Evolutionary conservation across 805 yeast species (phyloP), one percentile per base, ranked within the genome.

Genomic region (Isabelozyma rhagii): DNA sequence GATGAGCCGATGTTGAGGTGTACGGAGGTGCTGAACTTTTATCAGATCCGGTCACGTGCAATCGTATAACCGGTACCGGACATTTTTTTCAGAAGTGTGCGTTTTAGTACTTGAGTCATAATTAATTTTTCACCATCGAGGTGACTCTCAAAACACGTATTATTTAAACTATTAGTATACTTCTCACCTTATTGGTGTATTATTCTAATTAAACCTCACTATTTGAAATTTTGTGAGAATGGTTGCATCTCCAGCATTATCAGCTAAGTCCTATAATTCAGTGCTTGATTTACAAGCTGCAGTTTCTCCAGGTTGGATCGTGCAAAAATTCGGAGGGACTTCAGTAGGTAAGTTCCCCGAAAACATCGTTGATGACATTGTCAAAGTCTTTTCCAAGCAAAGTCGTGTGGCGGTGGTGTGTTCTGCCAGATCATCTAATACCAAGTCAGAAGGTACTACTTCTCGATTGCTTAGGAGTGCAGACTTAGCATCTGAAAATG

Each of bases 281-380:
- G 75, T 74, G 40, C 62, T 69, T 29, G 79, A 74, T 54, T 59
- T 74, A 41, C 64, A 62, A 34, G 45, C 55, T 2, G 39, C 52
- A 45, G 46, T 55, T 14, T 43, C 62, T 27, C 47, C 52, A 14
- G 74, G 74, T 8, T 74, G 79, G 79, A 56, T 74, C 41, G 62
- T 94, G 6, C 99, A 94, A 68, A 94, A 94, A 69, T 94, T 89
- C 62, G 99, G 99, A 45, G 99, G 99, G 47, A 94, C 99, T 13
- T 85, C 94, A 44, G 97, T 94, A 31, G 99, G 99, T 18, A 94
- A 94, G 66, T 92, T 94, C 67, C 89, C 97, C 8, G 83, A 79
- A 46, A 80, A 85, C 55, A 94, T 94, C 48, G 91, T 90, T 27
- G 87, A 87, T 51, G 89, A 90, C 56, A 90, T 94, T 45, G 88